Conservation (phyloP, 2,329 filamentous ascomycete genomes). For the Aspergillus pseudotamarii region DNA sequence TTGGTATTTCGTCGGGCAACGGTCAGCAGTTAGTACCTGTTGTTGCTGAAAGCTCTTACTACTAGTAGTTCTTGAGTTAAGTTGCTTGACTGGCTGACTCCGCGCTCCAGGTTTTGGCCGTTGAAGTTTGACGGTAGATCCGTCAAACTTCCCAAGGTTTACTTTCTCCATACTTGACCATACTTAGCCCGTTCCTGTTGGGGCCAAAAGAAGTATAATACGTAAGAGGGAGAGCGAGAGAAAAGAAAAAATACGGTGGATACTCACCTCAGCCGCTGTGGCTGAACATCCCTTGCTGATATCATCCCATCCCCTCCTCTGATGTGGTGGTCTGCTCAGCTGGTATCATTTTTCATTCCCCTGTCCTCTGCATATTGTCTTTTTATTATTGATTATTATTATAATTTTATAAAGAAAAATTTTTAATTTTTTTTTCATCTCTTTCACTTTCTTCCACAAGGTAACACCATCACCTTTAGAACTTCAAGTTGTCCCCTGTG, state of each 20-base stretch:
- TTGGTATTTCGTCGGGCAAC: neutral
- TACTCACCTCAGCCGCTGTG: slow-evolving; percentile 4
- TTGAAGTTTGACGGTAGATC: slow-evolving; percentile 12
- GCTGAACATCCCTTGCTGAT: slow-evolving; percentile 10
- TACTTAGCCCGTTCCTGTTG: neutral
- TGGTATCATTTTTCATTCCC: neutral
- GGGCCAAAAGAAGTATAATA: neutral
- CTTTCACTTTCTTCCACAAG: slow-evolving; percentile 8
- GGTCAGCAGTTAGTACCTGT: neutral
- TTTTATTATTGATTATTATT: too few species aligned
- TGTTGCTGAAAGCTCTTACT: neutral
- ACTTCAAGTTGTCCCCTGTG: neutral
- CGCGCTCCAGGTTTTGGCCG: slow-evolving; percentile 11
- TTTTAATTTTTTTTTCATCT: neutral
- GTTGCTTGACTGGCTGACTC: neutral
- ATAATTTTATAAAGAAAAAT: too few species aligned
- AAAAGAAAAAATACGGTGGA: neutral
- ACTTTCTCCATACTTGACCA: neutral
- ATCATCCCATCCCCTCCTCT: neutral
- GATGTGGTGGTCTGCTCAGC: neutral
- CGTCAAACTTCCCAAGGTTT: slow-evolving; percentile 10
- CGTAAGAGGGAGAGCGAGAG: neutral
- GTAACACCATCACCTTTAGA: slow-evolving; percentile 4
- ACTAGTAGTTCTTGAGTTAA: neutral
- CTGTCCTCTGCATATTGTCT: neutral